A percentile compares a stretch with the other conserved stretches of the same genome.
phyloP scores from a whole-genome alignment of 140 eudicot species.

The Bidens hawaiensis region DNA sequence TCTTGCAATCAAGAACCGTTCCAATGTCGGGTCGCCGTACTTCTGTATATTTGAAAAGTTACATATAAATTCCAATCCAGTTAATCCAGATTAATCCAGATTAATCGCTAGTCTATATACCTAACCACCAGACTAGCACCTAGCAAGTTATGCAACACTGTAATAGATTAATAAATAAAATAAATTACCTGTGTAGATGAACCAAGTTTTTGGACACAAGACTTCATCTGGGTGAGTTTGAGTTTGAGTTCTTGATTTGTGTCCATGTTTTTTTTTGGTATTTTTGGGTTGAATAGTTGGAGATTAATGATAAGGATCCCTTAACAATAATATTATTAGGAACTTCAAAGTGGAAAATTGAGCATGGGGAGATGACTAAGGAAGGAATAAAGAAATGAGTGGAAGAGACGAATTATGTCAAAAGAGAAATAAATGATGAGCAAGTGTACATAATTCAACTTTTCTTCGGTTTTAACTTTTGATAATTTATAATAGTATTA shows the following conservation, averaged over 20 bases:
- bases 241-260: slow-evolving; percentile 29
- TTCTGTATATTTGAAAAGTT: slow-evolving; percentile 35
- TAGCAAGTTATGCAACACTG: too few species aligned
- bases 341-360: slow-evolving; percentile 3
- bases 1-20: slow-evolving; percentile 80
- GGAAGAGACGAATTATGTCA: too few species aligned
- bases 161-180: background rate
- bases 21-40: slow-evolving; percentile 47
- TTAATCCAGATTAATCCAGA: too few species aligned
- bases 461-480: too few species aligned
- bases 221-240: slow-evolving; percentile 54
- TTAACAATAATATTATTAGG: slow-evolving; percentile 6
- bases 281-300: slow-evolving; percentile 17
- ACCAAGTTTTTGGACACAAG: slow-evolving; percentile 51
- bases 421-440: too few species aligned
- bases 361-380: background rate
- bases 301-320: too few species aligned
- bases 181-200: slow-evolving; percentile 51
- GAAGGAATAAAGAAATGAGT: too few species aligned
- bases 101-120: too few species aligned
- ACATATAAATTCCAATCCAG: too few species aligned
- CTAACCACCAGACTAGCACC: too few species aligned
- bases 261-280: slow-evolving; percentile 43
- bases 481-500: too few species aligned
- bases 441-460: too few species aligned